phyloP scores from a whole-genome alignment of 768 basidiomycete species.

The Termitomyces sp. region DNA sequence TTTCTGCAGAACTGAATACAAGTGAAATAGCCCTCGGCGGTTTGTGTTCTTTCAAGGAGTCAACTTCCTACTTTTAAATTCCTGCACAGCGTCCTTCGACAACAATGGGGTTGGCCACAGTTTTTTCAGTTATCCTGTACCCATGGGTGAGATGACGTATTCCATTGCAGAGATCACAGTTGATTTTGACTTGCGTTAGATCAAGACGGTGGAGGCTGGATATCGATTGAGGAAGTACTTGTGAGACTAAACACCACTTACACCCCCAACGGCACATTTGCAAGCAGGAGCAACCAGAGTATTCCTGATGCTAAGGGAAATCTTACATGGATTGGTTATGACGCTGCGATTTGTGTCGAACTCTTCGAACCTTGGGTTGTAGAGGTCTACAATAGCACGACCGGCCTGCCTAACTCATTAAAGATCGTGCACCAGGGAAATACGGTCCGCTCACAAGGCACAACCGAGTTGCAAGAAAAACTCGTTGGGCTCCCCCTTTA shows the following conservation, averaged over 20 bases:
- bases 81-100: constrained; percentile 21
- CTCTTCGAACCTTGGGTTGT: constrained; percentile 36
- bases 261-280: constrained; percentile 26
- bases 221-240: constrained; percentile 27
- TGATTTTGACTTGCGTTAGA: constrained; percentile 12
- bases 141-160: constrained; percentile 16
- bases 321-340: constrained; percentile 30
- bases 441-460: constrained; percentile 16
- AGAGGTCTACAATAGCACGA: constrained; percentile 29
- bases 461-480: constrained; percentile 13
- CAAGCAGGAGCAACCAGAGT: constrained; percentile 10
- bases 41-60: neutral
- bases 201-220: constrained; percentile 25
- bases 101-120: constrained; percentile 25
- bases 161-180: neutral
- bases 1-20: constrained; percentile 18
- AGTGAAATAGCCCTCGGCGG: constrained; percentile 20
- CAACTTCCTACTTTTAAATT: neutral
- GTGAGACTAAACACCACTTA: constrained; percentile 30
- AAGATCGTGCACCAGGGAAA: constrained; percentile 26
- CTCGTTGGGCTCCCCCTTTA: constrained; percentile 14
- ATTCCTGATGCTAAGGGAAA: constrained; percentile 20
- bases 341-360: constrained; percentile 33
- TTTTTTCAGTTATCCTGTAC: constrained; percentile 21
- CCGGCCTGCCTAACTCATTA: constrained; percentile 23